These are phyloP conservation scores for Puccinellia tenuiflora DNA, from an alignment of 176 grass and related monocot species.

Conservation along the genomic window DNA sequence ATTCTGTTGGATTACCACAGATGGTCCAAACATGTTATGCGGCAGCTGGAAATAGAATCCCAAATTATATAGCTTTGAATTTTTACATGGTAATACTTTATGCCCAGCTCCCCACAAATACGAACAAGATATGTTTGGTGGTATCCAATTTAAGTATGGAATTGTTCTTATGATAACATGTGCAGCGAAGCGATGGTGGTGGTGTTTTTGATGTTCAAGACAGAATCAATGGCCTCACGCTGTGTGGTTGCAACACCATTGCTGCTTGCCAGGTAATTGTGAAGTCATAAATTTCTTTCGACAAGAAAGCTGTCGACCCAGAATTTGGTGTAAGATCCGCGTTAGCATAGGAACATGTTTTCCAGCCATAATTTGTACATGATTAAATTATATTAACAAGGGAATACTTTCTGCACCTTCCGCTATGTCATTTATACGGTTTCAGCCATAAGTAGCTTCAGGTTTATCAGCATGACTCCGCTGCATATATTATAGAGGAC, in stretches of 20 bases:
- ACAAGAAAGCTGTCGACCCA: background rate
- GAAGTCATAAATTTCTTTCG: background rate
- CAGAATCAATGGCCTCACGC: conserved; percentile 72
- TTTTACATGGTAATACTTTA: conserved; percentile 77
- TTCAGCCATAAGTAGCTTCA: background rate
- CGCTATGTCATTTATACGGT: background rate
- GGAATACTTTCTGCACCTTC: background rate
- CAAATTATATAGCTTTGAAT: conserved; percentile 87
- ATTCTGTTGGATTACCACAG: conserved; percentile 67
- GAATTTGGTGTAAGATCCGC: background rate
- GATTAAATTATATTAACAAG: background rate
- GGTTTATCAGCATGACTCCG: background rate
- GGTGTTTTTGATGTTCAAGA: conserved; percentile 92
- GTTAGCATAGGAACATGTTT: background rate
- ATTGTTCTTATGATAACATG: conserved; percentile 22
- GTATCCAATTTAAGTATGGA: background rate
- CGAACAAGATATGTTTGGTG: background rate
- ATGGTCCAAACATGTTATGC: conserved; percentile 90
- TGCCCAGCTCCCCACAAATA: background rate
- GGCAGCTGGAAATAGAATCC: conserved; percentile 84
- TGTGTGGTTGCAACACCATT: conserved; percentile 78
- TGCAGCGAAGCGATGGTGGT: conserved; percentile 80
- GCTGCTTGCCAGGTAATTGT: conserved; percentile 70
- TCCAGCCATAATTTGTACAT: background rate
- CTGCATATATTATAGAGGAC: background rate